Evolutionary conservation across 108 stramenopile species (phyloP), one percentile per base, ranked within the genome.

Genomic region (Nitzschia sp.): DNA sequence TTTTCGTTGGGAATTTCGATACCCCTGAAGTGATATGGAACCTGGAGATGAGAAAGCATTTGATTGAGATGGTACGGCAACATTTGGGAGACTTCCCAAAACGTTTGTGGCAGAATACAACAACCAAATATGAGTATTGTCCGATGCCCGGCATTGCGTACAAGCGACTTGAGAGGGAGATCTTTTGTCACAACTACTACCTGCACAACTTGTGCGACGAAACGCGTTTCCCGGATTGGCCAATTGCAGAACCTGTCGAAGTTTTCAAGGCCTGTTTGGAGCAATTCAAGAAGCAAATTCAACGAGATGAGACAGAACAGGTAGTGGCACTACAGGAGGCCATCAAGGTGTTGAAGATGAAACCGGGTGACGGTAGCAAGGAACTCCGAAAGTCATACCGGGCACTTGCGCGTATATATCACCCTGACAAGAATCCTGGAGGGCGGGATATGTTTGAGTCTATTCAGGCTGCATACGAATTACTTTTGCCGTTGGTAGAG

Each of bases 1-100:
- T 83, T 7, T 89, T 90, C 64, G 73, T 86, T 43, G 80, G 82
- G 50, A 72, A 85, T 51, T 77, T 74, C 41, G 86, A 93, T 66
- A 88, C 83, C 20, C 92, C 92, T 21, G 92, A 93, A 69, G 92
- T 93, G 1, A 90, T 93, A 51, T 93, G 92, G 92, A 79, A 75
- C 58, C 69, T 81, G 46, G 83, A 86, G 12, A 87, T 88, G 89
- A 57, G 92, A 43, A 79, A 74, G 60, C 87, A 88, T 60, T 37
- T 90, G 55, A 79, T 88, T 25, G 85, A 88, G 41, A 88, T 90
- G 87, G 67, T 90, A 12, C 61, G 80, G 5, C 86, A 93, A 60
- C 92, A 93, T 72, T 67, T 93, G 2, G 92, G 92, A 12, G 88
- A 93, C 57, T 89, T 93, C 72, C 87, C 88, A n/a, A 71, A 78